phyloP scores from a whole-genome alignment of 306 rosid species.

The Ziziphus jujuba region DNA sequence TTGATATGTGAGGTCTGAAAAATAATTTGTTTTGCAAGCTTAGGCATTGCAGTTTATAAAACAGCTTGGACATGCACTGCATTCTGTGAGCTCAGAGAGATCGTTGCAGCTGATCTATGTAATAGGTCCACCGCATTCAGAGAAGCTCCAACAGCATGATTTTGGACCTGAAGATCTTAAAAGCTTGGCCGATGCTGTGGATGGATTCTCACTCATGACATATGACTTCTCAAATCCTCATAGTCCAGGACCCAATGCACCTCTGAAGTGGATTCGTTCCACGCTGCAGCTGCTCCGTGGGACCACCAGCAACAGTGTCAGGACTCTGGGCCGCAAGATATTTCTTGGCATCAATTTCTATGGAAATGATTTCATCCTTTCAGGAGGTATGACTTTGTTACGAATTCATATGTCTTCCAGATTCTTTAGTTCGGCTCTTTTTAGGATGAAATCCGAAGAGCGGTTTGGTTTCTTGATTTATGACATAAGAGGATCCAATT shows the following conservation, averaged over 20 bases:
- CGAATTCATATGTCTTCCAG: not conserved
- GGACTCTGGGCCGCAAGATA: constrained; percentile 53
- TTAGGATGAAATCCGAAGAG: too few species aligned
- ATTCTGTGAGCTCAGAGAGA: constrained; percentile 53
- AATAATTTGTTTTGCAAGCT: constrained; percentile 33
- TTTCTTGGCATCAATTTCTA: constrained; percentile 91
- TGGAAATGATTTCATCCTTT: constrained; percentile 81
- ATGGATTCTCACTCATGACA: constrained; percentile 91
- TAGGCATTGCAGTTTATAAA: constrained; percentile 85
- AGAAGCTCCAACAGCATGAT: constrained; percentile 72
- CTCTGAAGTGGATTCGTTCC: constrained; percentile 82
- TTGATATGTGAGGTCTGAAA: constrained; percentile 8
- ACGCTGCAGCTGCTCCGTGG: constrained; percentile 60
- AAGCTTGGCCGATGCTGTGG: constrained; percentile 65
- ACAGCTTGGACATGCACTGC: constrained; percentile 85
- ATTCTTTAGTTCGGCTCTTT: not conserved
- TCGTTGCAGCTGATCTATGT: constrained; percentile 73
- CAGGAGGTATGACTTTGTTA: constrained; percentile 49
- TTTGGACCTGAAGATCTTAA: constrained; percentile 82
- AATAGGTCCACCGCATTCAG: constrained; percentile 88
- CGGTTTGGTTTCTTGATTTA: too few species aligned
- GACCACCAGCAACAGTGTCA: constrained; percentile 33
- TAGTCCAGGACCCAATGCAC: constrained; percentile 97
- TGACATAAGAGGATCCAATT: not conserved
- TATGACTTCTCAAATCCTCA: constrained; percentile 88